phyloP scores from a whole-genome alignment of 2,329 filamentous ascomycete genomes.

The Aureobasidium pullulans region DNA sequence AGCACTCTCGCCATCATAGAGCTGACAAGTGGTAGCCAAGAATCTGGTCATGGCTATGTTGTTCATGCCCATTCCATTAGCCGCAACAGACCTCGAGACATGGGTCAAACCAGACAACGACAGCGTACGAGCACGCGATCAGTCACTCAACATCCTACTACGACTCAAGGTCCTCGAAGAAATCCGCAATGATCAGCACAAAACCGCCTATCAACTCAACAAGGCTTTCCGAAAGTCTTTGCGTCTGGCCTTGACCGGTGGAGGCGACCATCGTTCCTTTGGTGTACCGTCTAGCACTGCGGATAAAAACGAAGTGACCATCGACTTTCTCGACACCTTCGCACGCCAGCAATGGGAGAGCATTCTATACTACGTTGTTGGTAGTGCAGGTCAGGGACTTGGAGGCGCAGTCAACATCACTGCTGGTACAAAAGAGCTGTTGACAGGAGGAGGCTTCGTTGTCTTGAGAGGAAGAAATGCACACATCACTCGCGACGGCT shows the following conservation, averaged over 20 bases:
- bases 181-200: slow-evolving; percentile 45
- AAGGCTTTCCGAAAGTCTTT: slow-evolving; percentile 77
- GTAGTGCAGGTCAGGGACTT: slow-evolving; percentile 55
- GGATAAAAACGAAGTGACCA: slow-evolving; percentile 55
- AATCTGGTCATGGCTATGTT: slow-evolving; percentile 92
- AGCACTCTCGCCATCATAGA: not conserved
- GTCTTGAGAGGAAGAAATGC: slow-evolving; percentile 46
- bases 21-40: slow-evolving; percentile 57
- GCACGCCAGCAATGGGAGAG: slow-evolving; percentile 89
- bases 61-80: slow-evolving; percentile 77
- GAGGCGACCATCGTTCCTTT: slow-evolving; percentile 79
- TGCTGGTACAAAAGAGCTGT: slow-evolving; percentile 74
- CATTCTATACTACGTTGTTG: slow-evolving; percentile 91
- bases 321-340: slow-evolving; percentile 73
- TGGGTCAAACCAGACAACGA: slow-evolving; percentile 65
- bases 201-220: slow-evolving; percentile 68
- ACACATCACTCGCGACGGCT: slow-evolving; percentile 84
- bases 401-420: slow-evolving; percentile 40
- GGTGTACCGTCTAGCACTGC: slow-evolving; percentile 70
- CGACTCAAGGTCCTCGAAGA: slow-evolving; percentile 77
- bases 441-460: slow-evolving; percentile 75
- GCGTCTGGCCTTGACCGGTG: slow-evolving; percentile 78
- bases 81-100: slow-evolving; percentile 70
- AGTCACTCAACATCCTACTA: slow-evolving; percentile 72
- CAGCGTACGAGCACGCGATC: slow-evolving; percentile 58